A percentile compares a stretch with the other conserved stretches of the same genome.
Conservation (phyloP, 192 early-diverging fungal species). For the Dissophora ornata region DNA sequence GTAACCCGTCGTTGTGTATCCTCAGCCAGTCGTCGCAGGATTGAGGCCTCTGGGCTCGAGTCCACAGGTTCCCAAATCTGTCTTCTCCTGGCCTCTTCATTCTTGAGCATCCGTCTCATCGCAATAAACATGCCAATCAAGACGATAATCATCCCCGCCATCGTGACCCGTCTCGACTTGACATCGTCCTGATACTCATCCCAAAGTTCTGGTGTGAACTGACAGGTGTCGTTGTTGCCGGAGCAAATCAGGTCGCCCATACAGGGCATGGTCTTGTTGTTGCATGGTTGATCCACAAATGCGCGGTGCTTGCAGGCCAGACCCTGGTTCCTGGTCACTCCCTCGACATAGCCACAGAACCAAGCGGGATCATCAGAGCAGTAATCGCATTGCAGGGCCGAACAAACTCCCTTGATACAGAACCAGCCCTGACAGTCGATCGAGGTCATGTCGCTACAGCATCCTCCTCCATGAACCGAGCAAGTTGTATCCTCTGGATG, state of each 20-base stretch:
- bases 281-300: slow-evolving; percentile 15
- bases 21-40: slow-evolving; percentile 40
- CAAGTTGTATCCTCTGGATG: slow-evolving; percentile 18
- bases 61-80: slow-evolving; percentile 55
- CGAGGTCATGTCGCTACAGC: slow-evolving; percentile 30
- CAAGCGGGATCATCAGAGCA: slow-evolving; percentile 33
- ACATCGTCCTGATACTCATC: slow-evolving; percentile 36
- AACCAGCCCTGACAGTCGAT: slow-evolving; percentile 51
- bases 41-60: slow-evolving; percentile 49
- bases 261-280: slow-evolving; percentile 49
- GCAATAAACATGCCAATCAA: slow-evolving; percentile 50
- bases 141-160: slow-evolving; percentile 48
- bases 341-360: slow-evolving; percentile 48
- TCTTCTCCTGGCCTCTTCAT: slow-evolving; percentile 44
- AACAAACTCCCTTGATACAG: slow-evolving; percentile 24
- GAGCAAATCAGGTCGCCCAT: slow-evolving; percentile 14
- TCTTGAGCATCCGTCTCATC: slow-evolving; percentile 51
- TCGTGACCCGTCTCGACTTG: slow-evolving; percentile 40
- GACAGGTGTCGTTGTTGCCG: slow-evolving; percentile 33
- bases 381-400: slow-evolving; percentile 22
- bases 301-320: slow-evolving; percentile 39
- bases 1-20: slow-evolving; percentile 48
- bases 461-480: slow-evolving; percentile 34
- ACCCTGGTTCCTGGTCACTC: slow-evolving; percentile 28
- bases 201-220: slow-evolving; percentile 29